Percentiles rank a stretch among this genome's conserved stretches.
Conservation (phyloP, 345 rosid species). For the Punica granatum region DNA sequence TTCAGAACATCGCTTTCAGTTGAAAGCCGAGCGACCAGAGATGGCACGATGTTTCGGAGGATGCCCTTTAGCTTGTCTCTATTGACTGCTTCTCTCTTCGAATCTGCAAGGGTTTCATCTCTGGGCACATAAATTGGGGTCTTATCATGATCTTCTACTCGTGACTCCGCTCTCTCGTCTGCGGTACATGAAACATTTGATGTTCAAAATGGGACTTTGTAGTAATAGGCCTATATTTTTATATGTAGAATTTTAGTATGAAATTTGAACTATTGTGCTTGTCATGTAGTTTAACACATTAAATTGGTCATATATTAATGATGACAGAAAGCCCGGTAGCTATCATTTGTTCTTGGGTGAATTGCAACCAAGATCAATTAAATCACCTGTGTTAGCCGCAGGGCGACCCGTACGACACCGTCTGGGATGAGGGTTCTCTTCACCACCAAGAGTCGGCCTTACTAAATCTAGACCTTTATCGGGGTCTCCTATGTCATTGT, state of each 20-base stretch:
- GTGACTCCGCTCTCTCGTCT: no score
- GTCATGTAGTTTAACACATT: no score
- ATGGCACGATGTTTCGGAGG: slow-evolving; percentile 74
- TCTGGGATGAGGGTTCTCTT: slow-evolving; percentile 26
- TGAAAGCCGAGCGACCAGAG: slow-evolving; percentile 66
- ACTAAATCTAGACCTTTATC: slow-evolving; percentile 11
- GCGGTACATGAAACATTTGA: no score
- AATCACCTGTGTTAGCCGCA: slow-evolving; percentile 12
- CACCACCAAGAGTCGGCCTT: slow-evolving; percentile 31
- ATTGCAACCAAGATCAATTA: background rate
- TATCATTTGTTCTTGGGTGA: no score
- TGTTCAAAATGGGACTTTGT: no score
- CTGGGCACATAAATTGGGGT: slow-evolving; percentile 80
- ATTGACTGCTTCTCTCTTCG: slow-evolving; percentile 51
- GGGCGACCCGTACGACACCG: slow-evolving; percentile 32
- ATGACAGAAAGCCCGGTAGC: no score
- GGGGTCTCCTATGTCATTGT: slow-evolving; percentile 66
- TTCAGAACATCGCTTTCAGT: slow-evolving; percentile 50
- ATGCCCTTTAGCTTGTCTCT: slow-evolving; percentile 65
- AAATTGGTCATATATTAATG: no score
- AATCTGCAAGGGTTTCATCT: slow-evolving; percentile 87
- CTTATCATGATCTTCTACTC: no score
- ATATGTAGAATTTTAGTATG: no score
- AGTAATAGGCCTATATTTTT: no score
- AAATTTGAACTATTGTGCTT: no score